Conservation (phyloP, 805 yeast species). For the Yarrowia sp. region DNA sequence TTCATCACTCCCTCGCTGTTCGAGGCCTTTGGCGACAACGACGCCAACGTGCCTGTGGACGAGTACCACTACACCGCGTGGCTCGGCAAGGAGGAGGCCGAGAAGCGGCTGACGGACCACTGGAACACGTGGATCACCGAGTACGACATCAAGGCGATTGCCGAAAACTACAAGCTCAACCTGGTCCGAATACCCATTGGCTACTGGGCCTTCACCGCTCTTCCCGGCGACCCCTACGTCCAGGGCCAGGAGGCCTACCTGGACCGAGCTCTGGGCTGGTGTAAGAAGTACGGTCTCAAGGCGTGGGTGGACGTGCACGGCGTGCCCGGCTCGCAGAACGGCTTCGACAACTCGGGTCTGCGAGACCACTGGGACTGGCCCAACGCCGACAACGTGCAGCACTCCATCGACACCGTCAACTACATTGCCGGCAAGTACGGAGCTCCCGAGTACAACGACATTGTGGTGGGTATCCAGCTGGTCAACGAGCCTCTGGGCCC, state of each 20-base stretch:
- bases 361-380: slow-evolving; percentile 68
- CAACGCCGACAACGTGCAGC: slow-evolving; percentile 57
- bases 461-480: slow-evolving; percentile 82
- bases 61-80: slow-evolving; percentile 72
- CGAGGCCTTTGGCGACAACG: slow-evolving; percentile 52
- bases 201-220: slow-evolving; percentile 83
- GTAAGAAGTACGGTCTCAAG: slow-evolving; percentile 63
- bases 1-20: slow-evolving; percentile 83
- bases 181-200: slow-evolving; percentile 91
- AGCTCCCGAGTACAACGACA: slow-evolving; percentile 64
- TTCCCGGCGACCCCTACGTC: slow-evolving; percentile 81
- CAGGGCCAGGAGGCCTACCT: slow-evolving; percentile 78
- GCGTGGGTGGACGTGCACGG: slow-evolving; percentile 96
- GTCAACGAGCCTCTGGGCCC: slow-evolving; percentile 91
- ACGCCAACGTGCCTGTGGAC: slow-evolving; percentile 70
- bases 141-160: slow-evolving; percentile 68
- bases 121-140: slow-evolving; percentile 83
- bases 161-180: slow-evolving; percentile 67
- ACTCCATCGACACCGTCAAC: slow-evolving; percentile 64
- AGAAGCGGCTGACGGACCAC: slow-evolving; percentile 62
- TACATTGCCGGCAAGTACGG: slow-evolving; percentile 70
- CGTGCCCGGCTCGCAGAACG: slow-evolving; percentile 96
- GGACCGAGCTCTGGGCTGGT: slow-evolving; percentile 82
- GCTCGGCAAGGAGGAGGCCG: slow-evolving; percentile 69
- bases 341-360: slow-evolving; percentile 91